Conservation (phyloP, 768 basidiomycete species). For the Gymnopilus dilepis region DNA sequence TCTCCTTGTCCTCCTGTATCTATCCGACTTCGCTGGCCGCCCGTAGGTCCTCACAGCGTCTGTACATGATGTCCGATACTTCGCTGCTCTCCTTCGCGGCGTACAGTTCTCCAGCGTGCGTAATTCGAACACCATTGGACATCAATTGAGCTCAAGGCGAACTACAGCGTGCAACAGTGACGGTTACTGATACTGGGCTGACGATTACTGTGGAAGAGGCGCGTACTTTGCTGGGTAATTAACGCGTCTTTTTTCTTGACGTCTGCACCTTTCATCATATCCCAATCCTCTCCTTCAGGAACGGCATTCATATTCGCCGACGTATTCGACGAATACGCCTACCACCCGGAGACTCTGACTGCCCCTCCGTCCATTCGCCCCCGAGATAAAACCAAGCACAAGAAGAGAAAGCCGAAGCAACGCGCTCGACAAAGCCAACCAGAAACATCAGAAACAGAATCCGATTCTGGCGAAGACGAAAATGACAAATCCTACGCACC, state of each 20-base stretch:
- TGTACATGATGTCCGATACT: slow-evolving; percentile 82
- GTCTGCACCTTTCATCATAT: not conserved
- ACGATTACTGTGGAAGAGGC: slow-evolving; percentile 87
- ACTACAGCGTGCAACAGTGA: slow-evolving; percentile 75
- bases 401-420: slow-evolving; percentile 9
- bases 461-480: slow-evolving; percentile 28
- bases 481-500: slow-evolving; percentile 27
- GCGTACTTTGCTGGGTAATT: slow-evolving; percentile 74
- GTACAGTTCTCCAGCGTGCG: slow-evolving; percentile 83
- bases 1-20: not conserved
- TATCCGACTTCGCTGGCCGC: slow-evolving; percentile 4
- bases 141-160: no score
- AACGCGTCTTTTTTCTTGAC: slow-evolving; percentile 2
- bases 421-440: not conserved
- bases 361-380: slow-evolving; percentile 12
- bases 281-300: slow-evolving; percentile 48
- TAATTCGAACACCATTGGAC: not conserved
- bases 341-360: slow-evolving; percentile 48
- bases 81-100: slow-evolving; percentile 78
- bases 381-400: slow-evolving; percentile 6
- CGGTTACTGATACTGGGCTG: slow-evolving; percentile 71
- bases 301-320: slow-evolving; percentile 81
- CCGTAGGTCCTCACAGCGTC: slow-evolving; percentile 68
- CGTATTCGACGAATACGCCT: slow-evolving; percentile 83
- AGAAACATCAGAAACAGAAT: slow-evolving; percentile 22